A percentile compares a stretch with the other conserved stretches of the same genome.
Evolutionary conservation across 257 asterid genomes (phyloP).

Genomic region (Rhazya stricta): DNA sequence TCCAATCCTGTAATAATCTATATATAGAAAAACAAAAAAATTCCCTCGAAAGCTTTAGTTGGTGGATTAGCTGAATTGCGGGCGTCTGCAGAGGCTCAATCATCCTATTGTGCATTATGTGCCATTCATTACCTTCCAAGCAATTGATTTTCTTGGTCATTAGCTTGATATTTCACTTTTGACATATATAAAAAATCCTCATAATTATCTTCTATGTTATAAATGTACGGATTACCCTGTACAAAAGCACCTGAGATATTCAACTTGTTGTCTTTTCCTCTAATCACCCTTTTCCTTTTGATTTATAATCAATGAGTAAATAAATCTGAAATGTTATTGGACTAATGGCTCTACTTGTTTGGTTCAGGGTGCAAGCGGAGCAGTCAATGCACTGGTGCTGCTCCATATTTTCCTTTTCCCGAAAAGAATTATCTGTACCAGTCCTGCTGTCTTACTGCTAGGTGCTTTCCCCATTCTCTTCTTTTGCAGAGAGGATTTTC

Average conservation of each 20-base stretch:
- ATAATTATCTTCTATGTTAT: not conserved
- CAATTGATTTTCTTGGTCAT: not conserved
- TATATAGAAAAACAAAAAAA: not conserved
- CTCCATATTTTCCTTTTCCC: slow-evolving; percentile 83
- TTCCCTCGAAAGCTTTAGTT: not conserved
- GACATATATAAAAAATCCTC: not conserved
- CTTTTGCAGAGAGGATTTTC: not conserved
- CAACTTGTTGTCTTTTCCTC: not conserved
- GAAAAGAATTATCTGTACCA: slow-evolving; percentile 58
- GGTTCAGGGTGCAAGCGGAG: slow-evolving; percentile 95
- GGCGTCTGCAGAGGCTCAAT: not conserved
- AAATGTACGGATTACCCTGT: too few relatives aligned
- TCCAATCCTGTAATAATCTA: not conserved
- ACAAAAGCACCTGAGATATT: not conserved
- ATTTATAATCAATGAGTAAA: not conserved
- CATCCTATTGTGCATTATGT: not conserved
- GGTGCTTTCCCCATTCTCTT: too few relatives aligned
- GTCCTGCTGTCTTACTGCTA: slow-evolving; percentile 83
- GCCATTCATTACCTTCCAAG: not conserved
- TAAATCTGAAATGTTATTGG: not conserved
- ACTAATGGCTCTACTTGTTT: slow-evolving; percentile 6
- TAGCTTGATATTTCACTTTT: not conserved
- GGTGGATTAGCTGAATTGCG: not conserved
- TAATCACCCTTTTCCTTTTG: not conserved
- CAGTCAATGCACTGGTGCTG: slow-evolving; percentile 87